Evolutionary conservation across 768 basidiomycete genomes (phyloP), one percentile per base, ranked within the genome.

Genomic region (Cyclocybe aegerita): DNA sequence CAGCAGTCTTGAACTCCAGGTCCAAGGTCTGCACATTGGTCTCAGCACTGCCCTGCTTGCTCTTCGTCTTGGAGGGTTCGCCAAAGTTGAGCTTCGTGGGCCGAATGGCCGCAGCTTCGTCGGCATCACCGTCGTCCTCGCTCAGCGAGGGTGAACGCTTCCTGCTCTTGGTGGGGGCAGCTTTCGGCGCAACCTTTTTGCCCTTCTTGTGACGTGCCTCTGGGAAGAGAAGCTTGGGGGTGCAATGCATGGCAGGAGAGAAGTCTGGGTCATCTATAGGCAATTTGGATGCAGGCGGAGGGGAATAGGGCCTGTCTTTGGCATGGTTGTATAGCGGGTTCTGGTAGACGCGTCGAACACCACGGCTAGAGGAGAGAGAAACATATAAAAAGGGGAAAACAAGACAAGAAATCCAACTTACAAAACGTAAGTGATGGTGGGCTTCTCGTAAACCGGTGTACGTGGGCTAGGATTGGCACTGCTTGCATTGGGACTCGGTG

Each of bases 371-470:
- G 9, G 51, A 43, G 43, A 23, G 23, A 2, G 4, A 23, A 23
- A 23, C 23, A 23, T 2, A 23, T 23, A 23, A 23, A 23, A 23
- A 23, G 23, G 23, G n/a, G 46, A 12, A 53, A 31, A 10, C 41
- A 31, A 44, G 36, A 16, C 35, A 12, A 37, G 12, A 47, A 2
- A n/a, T 17, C 35, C 14, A 32, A 80, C 86, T 60, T 65, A 89
- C 87, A 89, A 89, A 41, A 90, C 88, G 60, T 85, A 86, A 23
- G 81, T 81, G 45, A 89, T 69, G 2, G 77, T 86, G 0, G 83
- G 82, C 57, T 76, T 78, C 62, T 88, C 87, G 32, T 75, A 68
- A 39, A 65, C 67, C 10, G 79, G 77, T 0, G 75, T 73, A 12
- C 60, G 51, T n/a, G 70, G 66, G 58, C 61, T 64, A 16, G 64